These are phyloP conservation scores for Posidonia oceanica DNA, from an alignment of 116 monocot genomes.

Conservation along the genomic window DNA sequence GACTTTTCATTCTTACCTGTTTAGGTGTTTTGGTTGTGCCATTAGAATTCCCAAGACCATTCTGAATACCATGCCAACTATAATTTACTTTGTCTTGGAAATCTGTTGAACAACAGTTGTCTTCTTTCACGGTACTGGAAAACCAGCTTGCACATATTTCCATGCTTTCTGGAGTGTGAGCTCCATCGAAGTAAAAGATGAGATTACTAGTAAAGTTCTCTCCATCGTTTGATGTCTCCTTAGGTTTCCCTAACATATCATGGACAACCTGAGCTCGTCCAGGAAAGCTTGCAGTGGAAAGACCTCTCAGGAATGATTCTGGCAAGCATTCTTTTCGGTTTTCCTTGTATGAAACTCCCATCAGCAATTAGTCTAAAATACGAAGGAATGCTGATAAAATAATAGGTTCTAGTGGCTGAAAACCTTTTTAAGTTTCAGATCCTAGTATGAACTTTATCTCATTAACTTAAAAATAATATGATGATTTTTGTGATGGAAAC, in stretches of 20 bases:
- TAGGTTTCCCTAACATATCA: slow-evolving; percentile 23
- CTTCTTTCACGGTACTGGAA: slow-evolving; percentile 26
- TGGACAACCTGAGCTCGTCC: slow-evolving; percentile 62
- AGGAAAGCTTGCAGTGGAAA: slow-evolving; percentile 40
- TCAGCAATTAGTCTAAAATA: slow-evolving; percentile 9
- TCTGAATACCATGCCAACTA: not conserved
- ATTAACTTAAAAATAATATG: too few species aligned
- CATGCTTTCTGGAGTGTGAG: slow-evolving; percentile 84
- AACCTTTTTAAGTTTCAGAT: not conserved
- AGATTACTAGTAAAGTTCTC: slow-evolving; percentile 23
- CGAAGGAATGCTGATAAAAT: not conserved
- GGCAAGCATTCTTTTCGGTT: slow-evolving; percentile 33
- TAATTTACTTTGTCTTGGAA: not conserved
- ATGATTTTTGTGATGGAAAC: too few species aligned
- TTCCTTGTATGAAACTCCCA: slow-evolving; percentile 21
- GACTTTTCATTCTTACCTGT: slow-evolving; percentile 23
- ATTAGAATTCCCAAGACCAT: slow-evolving; percentile 8
- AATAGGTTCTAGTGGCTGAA: too few species aligned
- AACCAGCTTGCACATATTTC: slow-evolving; percentile 84
- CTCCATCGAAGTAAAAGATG: slow-evolving; percentile 80
- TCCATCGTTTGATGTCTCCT: too few species aligned
- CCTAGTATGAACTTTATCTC: not conserved
- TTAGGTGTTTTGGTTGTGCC: slow-evolving; percentile 22
- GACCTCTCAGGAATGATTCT: slow-evolving; percentile 50
- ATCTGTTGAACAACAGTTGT: slow-evolving; percentile 9